phyloP scores from a whole-genome alignment of 305 asterid genomes.

The Solanum hybrid region DNA sequence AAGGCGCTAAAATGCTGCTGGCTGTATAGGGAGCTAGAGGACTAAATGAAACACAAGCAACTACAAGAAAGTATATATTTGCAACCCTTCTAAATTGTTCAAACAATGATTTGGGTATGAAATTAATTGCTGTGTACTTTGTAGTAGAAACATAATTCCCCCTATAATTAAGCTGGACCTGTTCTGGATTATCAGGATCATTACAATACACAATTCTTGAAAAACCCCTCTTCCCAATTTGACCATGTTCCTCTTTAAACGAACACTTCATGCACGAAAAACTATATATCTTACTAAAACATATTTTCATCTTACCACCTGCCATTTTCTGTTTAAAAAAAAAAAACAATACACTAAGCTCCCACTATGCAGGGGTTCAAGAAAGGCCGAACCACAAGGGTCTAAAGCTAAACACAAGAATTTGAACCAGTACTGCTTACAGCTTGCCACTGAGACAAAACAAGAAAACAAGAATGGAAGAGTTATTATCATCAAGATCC shows the following conservation, averaged over 20 bases:
- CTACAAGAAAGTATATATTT: slow-evolving; percentile 74
- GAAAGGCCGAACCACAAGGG: neutral
- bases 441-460: neutral
- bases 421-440: neutral
- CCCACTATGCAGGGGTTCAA: neutral
- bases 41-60: slow-evolving; percentile 82
- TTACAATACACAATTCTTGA: slow-evolving; percentile 79
- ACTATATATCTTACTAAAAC: slow-evolving; percentile 58
- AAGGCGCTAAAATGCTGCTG: slow-evolving; percentile 62
- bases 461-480: neutral
- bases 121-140: slow-evolving; percentile 67
- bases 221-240: slow-evolving; percentile 80
- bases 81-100: slow-evolving; percentile 99
- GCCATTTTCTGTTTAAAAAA: slow-evolving; percentile 25
- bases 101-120: slow-evolving; percentile 81
- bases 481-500: neutral
- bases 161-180: slow-evolving; percentile 43
- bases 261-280: slow-evolving; percentile 59
- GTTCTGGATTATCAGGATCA: slow-evolving; percentile 66
- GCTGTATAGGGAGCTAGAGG: slow-evolving; percentile 82
- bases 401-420: neutral
- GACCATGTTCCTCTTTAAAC: slow-evolving; percentile 53
- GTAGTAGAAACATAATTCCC: slow-evolving; percentile 90
- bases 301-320: slow-evolving; percentile 20
- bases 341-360: neutral